phyloP scores from a whole-genome alignment of 1,139 yeast species.

The Sugiyamaella castrensis region DNA sequence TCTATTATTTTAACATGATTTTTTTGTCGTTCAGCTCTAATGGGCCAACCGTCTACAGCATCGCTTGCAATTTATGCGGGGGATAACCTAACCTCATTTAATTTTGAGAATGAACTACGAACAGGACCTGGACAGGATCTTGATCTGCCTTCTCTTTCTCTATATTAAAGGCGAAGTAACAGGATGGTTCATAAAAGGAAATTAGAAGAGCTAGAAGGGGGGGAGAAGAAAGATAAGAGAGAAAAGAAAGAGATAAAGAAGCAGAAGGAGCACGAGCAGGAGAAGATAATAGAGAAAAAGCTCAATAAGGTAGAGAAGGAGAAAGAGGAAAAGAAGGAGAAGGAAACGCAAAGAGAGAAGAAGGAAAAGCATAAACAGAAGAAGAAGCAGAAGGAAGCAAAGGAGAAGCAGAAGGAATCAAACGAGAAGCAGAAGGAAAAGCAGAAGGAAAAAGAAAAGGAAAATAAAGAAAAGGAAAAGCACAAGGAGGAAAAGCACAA shows the following conservation, averaged over 20 bases:
- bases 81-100: no score
- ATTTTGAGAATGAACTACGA: no score
- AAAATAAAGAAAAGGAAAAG: conserved; percentile 6
- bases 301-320: conserved; percentile 1
- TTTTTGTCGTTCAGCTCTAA: no score
- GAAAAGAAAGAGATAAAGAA: conserved; percentile 2
- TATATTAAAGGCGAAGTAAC: no score
- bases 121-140: no score
- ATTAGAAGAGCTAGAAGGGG: conserved; percentile 11
- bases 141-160: no score
- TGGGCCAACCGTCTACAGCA: no score
- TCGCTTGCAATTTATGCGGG: no score
- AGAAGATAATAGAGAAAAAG: conserved; percentile 10
- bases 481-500: conserved; percentile 11
- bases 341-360: conserved; percentile 10
- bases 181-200: conserved; percentile 10
- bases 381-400: conserved; percentile 9
- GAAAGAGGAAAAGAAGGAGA: conserved; percentile 9
- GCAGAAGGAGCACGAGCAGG: conserved; percentile 4
- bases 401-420: conserved; percentile 2
- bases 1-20: no score
- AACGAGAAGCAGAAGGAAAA: conserved; percentile 8
- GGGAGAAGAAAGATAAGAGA: conserved; percentile 1
- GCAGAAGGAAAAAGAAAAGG: conserved; percentile 8
- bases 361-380: conserved; percentile 8